Evolutionary conservation across 768 basidiomycete species (phyloP).

Genomic region (Boletus subcaerulescens): DNA sequence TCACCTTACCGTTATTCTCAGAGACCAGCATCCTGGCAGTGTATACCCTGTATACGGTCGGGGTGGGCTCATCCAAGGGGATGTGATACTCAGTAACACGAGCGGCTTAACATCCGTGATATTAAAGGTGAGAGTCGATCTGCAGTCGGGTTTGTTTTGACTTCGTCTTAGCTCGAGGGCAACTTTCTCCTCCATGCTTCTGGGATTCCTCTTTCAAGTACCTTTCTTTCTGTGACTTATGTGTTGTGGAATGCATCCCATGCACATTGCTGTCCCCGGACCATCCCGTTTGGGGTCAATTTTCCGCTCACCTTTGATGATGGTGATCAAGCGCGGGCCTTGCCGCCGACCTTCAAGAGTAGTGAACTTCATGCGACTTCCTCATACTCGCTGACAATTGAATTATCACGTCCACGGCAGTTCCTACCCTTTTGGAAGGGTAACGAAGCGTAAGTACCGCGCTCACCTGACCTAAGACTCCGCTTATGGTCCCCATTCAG

Average conservation of each 20-base stretch:
- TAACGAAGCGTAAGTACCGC: slow-evolving; percentile 41
- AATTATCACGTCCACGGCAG: slow-evolving; percentile 36
- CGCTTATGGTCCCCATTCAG: slow-evolving; percentile 28
- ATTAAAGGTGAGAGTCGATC: slow-evolving; percentile 20
- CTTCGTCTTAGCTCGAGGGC: slow-evolving; percentile 24
- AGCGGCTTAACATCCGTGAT: slow-evolving; percentile 15
- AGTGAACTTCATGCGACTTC: slow-evolving; percentile 31
- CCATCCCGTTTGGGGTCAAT: slow-evolving; percentile 40
- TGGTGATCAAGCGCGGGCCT: slow-evolving; percentile 26
- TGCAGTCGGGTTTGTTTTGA: neutral
- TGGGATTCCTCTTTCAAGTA: slow-evolving; percentile 8
- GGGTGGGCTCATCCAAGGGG: slow-evolving; percentile 21
- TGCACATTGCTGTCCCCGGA: slow-evolving; percentile 29
- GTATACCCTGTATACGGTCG: slow-evolving; percentile 22
- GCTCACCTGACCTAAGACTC: neutral
- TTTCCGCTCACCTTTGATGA: slow-evolving; percentile 49
- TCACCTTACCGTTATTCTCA: slow-evolving; percentile 22
- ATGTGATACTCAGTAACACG: slow-evolving; percentile 17
- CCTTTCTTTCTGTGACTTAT: slow-evolving; percentile 17
- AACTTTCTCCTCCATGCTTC: slow-evolving; percentile 16
- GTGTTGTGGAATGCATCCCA: slow-evolving; percentile 18
- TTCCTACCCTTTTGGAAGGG: slow-evolving; percentile 45
- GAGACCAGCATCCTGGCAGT: slow-evolving; percentile 22
- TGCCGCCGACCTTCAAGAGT: slow-evolving; percentile 50
- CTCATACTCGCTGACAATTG: slow-evolving; percentile 46